Conservation (phyloP, 1,284 basidiomycete genomes). For the Puccinia sorghi region DNA sequence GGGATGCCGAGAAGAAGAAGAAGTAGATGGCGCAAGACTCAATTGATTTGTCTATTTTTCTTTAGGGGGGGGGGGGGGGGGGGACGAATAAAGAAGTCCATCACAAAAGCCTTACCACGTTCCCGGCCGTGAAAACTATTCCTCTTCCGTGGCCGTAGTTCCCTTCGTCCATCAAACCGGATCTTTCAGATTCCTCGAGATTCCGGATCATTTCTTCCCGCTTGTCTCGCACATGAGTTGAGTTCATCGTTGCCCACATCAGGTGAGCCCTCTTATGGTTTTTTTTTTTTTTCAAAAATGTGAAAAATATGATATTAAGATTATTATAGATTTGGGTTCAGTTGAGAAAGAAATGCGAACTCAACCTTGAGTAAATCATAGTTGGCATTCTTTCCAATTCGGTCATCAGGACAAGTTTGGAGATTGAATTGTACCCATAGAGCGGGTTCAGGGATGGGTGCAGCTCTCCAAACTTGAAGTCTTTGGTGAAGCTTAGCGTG, state of each 20-base stretch:
- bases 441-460: constrained; percentile 56
- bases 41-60: no score
- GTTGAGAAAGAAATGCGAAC: no score
- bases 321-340: no score
- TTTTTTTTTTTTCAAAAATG: no score
- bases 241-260: constrained; percentile 59
- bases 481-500: constrained; percentile 59
- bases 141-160: constrained; percentile 55
- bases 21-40: no score
- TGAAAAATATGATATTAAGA: no score
- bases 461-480: constrained; percentile 59
- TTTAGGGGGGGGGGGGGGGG: fast-evolving
- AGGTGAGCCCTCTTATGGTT: constrained; percentile 32
- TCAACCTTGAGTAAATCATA: constrained; percentile 33
- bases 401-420: constrained; percentile 52
- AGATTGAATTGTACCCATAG: constrained; percentile 55
- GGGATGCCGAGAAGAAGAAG: no score
- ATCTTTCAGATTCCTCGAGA: constrained; percentile 55
- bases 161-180: constrained; percentile 50
- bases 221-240: constrained; percentile 55
- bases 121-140: constrained; percentile 62
- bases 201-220: constrained; percentile 58
- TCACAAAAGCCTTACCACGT: constrained; percentile 55
- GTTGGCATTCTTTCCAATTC: constrained; percentile 40
- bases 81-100: no score